Percentiles rank a stretch among this genome's conserved stretches.
phyloP scores from a whole-genome alignment of 305 asterid genomes.

The Fraxinus baroniana region DNA sequence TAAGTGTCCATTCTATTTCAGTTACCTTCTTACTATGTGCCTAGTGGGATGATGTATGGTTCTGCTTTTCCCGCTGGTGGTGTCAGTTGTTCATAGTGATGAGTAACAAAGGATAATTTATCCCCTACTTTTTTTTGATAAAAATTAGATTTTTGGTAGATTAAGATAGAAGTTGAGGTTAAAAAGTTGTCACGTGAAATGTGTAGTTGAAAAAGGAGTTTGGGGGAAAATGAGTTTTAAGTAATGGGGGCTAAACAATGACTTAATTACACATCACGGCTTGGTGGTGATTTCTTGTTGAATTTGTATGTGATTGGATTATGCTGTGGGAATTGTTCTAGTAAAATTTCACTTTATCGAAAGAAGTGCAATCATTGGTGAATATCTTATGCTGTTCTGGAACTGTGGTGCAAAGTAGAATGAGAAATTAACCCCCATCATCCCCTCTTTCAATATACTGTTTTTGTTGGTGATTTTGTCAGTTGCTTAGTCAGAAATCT shows the following conservation, averaged over 20 bases:
- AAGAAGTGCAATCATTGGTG: slow-evolving; percentile 8
- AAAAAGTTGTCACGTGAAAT: background rate
- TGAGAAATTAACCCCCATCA: slow-evolving; percentile 13
- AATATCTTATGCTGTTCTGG: slow-evolving; percentile 5
- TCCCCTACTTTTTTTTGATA: background rate
- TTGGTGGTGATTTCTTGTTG: slow-evolving; percentile 16
- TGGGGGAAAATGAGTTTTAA: background rate
- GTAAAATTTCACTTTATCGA: slow-evolving; percentile 14
- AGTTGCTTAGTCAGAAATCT: slow-evolving; percentile 8
- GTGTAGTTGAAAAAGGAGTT: background rate
- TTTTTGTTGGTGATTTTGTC: slow-evolving; percentile 18
- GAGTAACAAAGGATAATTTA: background rate
- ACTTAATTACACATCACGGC: background rate
- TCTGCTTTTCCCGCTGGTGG: background rate
- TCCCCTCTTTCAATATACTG: background rate
- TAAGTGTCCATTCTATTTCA: background rate
- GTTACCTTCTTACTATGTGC: background rate
- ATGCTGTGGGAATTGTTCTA: slow-evolving; percentile 9
- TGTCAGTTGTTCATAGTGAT: background rate
- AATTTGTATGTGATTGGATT: slow-evolving; percentile 5
- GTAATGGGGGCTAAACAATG: background rate
- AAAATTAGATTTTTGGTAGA: background rate
- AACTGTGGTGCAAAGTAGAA: slow-evolving; percentile 3
- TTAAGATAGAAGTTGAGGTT: background rate
- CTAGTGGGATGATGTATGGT: background rate